Evolutionary conservation across 139 green algal genomes (phyloP).

Genomic region (Coelastrella sp.): DNA sequence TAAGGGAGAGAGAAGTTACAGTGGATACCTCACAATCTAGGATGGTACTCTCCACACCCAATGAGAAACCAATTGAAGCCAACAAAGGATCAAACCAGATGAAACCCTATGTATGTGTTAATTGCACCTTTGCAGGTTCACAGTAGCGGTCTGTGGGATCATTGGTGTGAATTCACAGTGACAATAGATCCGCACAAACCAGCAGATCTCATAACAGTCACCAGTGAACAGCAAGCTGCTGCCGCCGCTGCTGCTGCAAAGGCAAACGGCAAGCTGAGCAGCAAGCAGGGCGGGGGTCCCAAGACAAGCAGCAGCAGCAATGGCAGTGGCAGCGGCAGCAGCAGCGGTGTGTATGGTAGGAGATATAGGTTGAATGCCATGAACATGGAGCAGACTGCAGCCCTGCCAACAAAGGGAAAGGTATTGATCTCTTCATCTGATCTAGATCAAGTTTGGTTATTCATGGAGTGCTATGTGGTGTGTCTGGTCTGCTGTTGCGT

Average conservation of each 20-base stretch:
- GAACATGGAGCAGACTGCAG: background rate
- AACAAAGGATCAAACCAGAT: no score
- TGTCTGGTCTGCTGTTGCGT: no score
- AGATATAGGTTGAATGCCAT: slow-evolving; percentile 22
- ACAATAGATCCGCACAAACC: slow-evolving; percentile 48
- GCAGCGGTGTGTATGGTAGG: background rate
- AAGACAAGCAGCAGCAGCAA: background rate
- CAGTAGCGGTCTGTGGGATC: slow-evolving; percentile 51
- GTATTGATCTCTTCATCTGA: background rate
- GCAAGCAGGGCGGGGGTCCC: background rate
- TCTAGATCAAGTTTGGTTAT: background rate
- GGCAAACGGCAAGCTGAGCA: background rate
- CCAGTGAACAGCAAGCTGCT: slow-evolving; percentile 13
- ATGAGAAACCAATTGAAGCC: no score
- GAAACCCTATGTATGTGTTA: background rate
- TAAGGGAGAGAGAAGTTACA: slow-evolving; percentile 2
- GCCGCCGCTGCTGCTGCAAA: slow-evolving; percentile 34
- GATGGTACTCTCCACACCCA: background rate
- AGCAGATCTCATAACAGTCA: slow-evolving; percentile 51
- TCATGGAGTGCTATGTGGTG: no score
- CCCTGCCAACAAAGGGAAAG: slow-evolving; percentile 43
- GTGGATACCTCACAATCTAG: background rate
- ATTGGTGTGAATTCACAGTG: slow-evolving; percentile 59
- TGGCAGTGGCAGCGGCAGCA: background rate
- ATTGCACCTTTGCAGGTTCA: slow-evolving; percentile 24